Base-by-base conservation (phyloP, 1,139 yeast species). In the Zygoascus meyerae region DNA sequence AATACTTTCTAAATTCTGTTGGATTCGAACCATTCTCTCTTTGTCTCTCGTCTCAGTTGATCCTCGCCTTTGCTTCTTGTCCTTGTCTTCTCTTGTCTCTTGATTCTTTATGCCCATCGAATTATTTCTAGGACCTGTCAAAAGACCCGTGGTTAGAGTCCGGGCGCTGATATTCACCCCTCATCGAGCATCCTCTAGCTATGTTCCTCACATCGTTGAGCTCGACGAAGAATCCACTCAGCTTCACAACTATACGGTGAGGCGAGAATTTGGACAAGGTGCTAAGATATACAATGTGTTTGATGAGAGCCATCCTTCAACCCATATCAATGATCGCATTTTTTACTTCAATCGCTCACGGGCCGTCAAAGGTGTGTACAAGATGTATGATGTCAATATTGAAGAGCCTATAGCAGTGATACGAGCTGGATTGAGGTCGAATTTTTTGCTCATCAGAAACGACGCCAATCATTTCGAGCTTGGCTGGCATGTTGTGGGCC, bases 331-430 rank as follows among this genome's bases (percentile, higher is more conserved):
- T 42, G 66, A 74, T 40, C 63, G 74, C 29, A 56, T 77, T 11
- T 78, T 73, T 55, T 73, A 77, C 72, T 75, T 77, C 64, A 69
- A 70, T 12, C 69, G 83, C 52, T 78, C 83, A 8, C 68, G 83
- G 52, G 82, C 83, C 3, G 83, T 79, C 40, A 78, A 78, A 60
- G 83, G 84, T 40, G 81, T 81, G 2, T 78, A 78, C 62, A 77
- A 72, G 57, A 72, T 79, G 77, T 78, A 68, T 54, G 71, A 76
- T 5, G 62, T 70, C 3, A 79, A 76, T 2, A 73, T 71, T 54
- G 79, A 75, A 49, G 75, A 74, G 53, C 82, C 83, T 0, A 73
- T 78, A 43, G 83, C 82, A 5, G 71, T 77, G 8, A 56, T 79
- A 30, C 68, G 83, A 48, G 84, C 83, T 1, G 83, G 84, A 3